Percentiles rank a stretch among this genome's conserved stretches.
phyloP scores from a whole-genome alignment of 495 filamentous ascomycete genomes.

The Penicillium macrosclerotiorum region DNA sequence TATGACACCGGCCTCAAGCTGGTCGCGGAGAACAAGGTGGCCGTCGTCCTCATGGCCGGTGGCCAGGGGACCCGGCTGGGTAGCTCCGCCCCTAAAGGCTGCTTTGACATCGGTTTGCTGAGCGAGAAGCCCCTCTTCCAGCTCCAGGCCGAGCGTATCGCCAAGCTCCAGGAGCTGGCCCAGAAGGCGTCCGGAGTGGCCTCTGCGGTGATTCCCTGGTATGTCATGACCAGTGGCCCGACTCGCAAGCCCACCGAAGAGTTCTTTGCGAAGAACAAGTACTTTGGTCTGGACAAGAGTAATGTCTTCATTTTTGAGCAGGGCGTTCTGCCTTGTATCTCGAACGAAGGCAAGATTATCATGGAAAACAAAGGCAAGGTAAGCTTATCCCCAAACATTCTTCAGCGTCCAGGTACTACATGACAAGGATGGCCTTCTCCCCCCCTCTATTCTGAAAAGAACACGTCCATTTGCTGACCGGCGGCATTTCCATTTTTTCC shows the following conservation, averaged over 20 bases:
- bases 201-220: slow-evolving; percentile 86
- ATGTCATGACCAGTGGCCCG: slow-evolving; percentile 99
- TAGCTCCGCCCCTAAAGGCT: slow-evolving; percentile 93
- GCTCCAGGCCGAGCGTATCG: slow-evolving; percentile 92
- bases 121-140: slow-evolving; percentile 95
- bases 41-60: slow-evolving; percentile 94
- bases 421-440: no score
- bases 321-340: slow-evolving; percentile 93
- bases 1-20: slow-evolving; percentile 79
- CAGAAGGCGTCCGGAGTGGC: slow-evolving; percentile 62
- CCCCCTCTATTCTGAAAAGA: no score
- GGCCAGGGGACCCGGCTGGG: slow-evolving; percentile 94
- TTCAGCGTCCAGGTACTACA: background rate
- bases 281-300: slow-evolving; percentile 82
- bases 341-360: slow-evolving; percentile 96
- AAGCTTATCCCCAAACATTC: slow-evolving; percentile 7
- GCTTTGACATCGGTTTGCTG: slow-evolving; percentile 90
- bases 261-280: slow-evolving; percentile 86
- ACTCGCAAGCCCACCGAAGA: slow-evolving; percentile 87
- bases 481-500: background rate
- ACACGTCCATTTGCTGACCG: slow-evolving; percentile 9
- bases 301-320: slow-evolving; percentile 96
- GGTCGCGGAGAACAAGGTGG: slow-evolving; percentile 86
- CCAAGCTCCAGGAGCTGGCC: slow-evolving; percentile 82
- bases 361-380: slow-evolving; percentile 87